Evolutionary conservation across 1,284 basidiomycete species (phyloP), one percentile per base, ranked within the genome.

Genomic region (Porogramme epimiltina): DNA sequence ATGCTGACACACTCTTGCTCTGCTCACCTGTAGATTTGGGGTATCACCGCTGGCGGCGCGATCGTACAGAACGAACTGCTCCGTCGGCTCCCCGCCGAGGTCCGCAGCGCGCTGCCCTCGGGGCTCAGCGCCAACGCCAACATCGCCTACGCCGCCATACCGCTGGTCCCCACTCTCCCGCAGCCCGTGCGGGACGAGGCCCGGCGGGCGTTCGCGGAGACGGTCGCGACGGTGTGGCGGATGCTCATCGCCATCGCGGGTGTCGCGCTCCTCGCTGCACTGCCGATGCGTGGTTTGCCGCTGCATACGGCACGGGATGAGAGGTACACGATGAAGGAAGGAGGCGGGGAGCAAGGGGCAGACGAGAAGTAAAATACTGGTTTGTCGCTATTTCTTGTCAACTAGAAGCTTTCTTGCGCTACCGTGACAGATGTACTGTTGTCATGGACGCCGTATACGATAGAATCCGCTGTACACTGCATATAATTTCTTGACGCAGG

Each of bases 261-360:
- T 4, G 10, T 58, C 4, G 66, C 64, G 1, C 44, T 65, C 19
- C 40, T 69, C 8, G 52, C 58, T 39, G 55, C 54, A 11, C 19
- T 68, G 22, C 45, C 62, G 26, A 71, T 71, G 68, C 60, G 62
- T 47, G 68, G 60, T 23, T 48, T 71, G 38, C 62, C 64, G n/a
- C 57, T 73, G 55, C 70, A 70, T 45, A 59, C 59, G 28, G 42
- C 55, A 22, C 61, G 60, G 16, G 70, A 72, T 45, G 62, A 66
- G 58, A 60, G 62, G n/a, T 72, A 68, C 67, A 66, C 61, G 15
- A 48, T 65, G 34, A 16, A 31, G 33, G 37, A 44, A 28, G 44
- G 16, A 16, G 25, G 36, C 4, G 24, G 28, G 8, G 28, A 31
- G 28, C n/a, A n/a, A n/a, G n/a, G n/a, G n/a, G n/a, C n/a, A n/a